Base-by-base conservation (phyloP, 2,329 filamentous ascomycete genomes). In the Bimuria novae-zelandiae region DNA sequence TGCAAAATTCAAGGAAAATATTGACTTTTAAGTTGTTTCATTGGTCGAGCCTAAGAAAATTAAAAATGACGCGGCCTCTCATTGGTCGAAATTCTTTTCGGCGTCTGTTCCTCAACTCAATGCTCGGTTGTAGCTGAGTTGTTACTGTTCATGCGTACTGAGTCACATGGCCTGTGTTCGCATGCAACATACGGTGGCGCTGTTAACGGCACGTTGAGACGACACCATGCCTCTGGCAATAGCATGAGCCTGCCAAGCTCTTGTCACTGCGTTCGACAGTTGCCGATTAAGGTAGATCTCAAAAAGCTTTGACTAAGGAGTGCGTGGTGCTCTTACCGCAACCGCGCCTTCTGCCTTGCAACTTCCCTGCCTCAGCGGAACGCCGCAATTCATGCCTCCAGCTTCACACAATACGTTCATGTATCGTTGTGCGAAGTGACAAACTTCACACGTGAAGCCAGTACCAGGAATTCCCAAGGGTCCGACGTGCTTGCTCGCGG, bases 221-320 rank as follows among this genome's bases (percentile, higher is more conserved):
- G 35, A 17, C 16, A 12, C 35, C 10, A 4, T 19, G 36, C 23
- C 17, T 10, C 19, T 14, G 10, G 36, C 7, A 23, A 39, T 22
- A 22, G 35, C 27, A 17, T 19, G 29, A 19, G 17, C 7, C 21
- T 22, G 43, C 43, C 43, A 46, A 46, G 43, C 43, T 21, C 43
- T 21, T 36, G 12, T 36, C 43, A 46, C 43, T 35, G 30, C 16
- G 10, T 35, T 46, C 30, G 11, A 46, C 43, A 27, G 43, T 46
- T 46, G 14, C 43, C 30, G n/a, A 5, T 46, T 46, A 30, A 14
- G 43, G 43, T 14, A 46, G 27, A 25, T 7, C 8, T 6, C n/a
- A n/a, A 4, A 21, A 46, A 46, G 43, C 43, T 46, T 46, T 46
- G 23, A 27, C n/a, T 25, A 46, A 30, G 30, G 30, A 11, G 21